Percentiles rank a stretch among this genome's conserved stretches.
phyloP scores from a whole-genome alignment of 768 basidiomycete species.

The Pleurotus citrinopileatus region DNA sequence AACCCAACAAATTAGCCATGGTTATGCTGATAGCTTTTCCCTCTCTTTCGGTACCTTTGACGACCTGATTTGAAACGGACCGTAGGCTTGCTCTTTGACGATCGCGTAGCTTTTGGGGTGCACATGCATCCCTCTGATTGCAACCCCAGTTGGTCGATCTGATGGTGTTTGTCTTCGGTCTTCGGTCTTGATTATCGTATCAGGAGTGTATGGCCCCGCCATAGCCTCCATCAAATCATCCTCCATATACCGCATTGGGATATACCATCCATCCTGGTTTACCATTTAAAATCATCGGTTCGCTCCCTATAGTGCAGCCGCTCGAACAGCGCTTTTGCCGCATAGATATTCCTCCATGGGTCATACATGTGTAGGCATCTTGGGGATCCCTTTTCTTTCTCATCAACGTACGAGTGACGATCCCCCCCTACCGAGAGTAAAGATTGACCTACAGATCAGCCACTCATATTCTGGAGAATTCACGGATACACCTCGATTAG shows the following conservation, averaged over 20 bases:
- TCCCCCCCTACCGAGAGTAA: too few species aligned
- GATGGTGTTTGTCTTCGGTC: slow-evolving; percentile 2
- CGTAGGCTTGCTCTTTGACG: neutral
- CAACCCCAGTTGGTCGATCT: slow-evolving; percentile 2
- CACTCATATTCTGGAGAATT: too few species aligned
- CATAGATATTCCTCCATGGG: too few species aligned
- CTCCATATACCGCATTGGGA: neutral
- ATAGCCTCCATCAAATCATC: neutral
- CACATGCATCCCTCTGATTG: neutral
- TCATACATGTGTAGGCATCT: too few species aligned
- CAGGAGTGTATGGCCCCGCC: neutral
- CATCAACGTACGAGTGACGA: too few species aligned
- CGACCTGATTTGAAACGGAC: neutral
- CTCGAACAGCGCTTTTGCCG: too few species aligned
- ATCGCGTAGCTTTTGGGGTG: slow-evolving; percentile 5
- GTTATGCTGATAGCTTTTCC: neutral
- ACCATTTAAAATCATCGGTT: neutral
- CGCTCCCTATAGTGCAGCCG: too few species aligned
- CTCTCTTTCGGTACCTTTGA: neutral
- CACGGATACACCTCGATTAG: too few species aligned
- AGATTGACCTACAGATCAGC: too few species aligned
- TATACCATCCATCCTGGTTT: neutral
- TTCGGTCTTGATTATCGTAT: slow-evolving; percentile 5
- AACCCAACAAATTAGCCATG: slow-evolving; percentile 1
- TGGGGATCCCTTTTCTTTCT: too few species aligned